These are phyloP conservation scores for Aspergillus nidulans DNA, from an alignment of 495 filamentous ascomycete species.

Conservation along the genomic window DNA sequence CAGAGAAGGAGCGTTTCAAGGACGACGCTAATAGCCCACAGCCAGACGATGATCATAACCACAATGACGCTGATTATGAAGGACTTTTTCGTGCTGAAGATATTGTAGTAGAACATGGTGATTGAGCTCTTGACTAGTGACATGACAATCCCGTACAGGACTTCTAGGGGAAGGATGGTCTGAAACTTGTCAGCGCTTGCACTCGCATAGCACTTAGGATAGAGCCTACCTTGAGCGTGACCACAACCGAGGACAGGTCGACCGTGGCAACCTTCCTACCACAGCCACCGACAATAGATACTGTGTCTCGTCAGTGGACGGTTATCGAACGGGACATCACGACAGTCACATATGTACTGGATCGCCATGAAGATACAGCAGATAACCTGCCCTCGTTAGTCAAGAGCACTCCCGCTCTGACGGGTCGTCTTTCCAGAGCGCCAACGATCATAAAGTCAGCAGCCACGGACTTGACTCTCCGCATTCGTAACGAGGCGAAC, in stretches of 20 bases:
- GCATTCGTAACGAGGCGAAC: background rate
- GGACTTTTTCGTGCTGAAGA: slow-evolving; percentile 17
- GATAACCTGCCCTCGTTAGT: background rate
- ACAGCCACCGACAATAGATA: background rate
- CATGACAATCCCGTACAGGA: slow-evolving; percentile 12
- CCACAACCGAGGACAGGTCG: background rate
- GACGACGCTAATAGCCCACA: slow-evolving; percentile 13
- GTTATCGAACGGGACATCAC: no score
- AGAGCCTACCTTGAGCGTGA: background rate
- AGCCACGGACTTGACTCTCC: background rate
- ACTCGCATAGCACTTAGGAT: background rate
- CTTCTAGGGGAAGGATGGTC: slow-evolving; percentile 7
- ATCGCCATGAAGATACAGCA: background rate
- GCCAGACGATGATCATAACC: slow-evolving; percentile 6
- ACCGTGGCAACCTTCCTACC: background rate
- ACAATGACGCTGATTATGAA: slow-evolving; percentile 10
- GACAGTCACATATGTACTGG: background rate
- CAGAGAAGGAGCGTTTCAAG: slow-evolving; percentile 26
- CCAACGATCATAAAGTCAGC: background rate
- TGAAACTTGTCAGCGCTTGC: background rate
- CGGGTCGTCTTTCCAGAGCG: background rate
- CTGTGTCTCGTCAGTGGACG: background rate
- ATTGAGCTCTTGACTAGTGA: slow-evolving; percentile 18
- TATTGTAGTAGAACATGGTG: slow-evolving; percentile 12
- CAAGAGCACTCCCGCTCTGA: background rate